Evolutionary conservation across 2,329 filamentous ascomycete species (phyloP).

Genomic region (Pyrenophora seminiperda): DNA sequence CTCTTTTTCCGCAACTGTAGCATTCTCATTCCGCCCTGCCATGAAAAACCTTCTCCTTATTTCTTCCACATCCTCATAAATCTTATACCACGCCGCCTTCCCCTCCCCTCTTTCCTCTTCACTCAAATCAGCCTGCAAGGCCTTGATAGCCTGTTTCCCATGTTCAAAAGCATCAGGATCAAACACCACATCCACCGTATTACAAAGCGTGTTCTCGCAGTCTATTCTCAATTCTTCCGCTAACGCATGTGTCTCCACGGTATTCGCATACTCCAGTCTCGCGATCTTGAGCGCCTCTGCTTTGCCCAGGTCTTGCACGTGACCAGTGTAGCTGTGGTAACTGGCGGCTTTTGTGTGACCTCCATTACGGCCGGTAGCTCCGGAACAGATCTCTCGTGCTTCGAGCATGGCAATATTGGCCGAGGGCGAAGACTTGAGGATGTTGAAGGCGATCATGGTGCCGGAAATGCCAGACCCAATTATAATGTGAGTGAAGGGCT

Average conservation of each 20-base stretch:
- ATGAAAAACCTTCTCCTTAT: conserved; percentile 27
- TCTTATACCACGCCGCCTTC: conserved; percentile 37
- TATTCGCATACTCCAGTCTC: conserved; percentile 50
- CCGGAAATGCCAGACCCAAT: conserved; percentile 52
- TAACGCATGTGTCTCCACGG: conserved; percentile 62
- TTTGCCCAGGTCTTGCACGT: conserved; percentile 54
- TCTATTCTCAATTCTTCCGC: conserved; percentile 53
- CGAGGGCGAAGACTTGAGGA: conserved; percentile 27
- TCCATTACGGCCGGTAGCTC: conserved; percentile 52
- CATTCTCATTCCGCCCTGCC: conserved; percentile 25
- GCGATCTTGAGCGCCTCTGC: conserved; percentile 55
- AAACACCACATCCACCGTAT: conserved; percentile 65
- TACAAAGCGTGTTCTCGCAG: conserved; percentile 56
- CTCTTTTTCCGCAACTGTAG: conserved; percentile 20
- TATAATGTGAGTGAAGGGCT: conserved; percentile 43
- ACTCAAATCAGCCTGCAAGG: conserved; percentile 27
- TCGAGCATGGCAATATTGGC: conserved; percentile 47
- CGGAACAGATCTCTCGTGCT: conserved; percentile 47
- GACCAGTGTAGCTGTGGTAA: conserved; percentile 58
- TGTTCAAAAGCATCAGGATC: conserved; percentile 46
- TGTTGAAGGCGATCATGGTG: conserved; percentile 45
- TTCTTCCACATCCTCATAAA: conserved; percentile 21
- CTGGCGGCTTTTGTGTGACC: conserved; percentile 58
- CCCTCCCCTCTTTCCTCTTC: conserved; percentile 31
- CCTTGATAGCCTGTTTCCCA: conserved; percentile 34